Base-by-base conservation (phyloP, 225 moss, liverwort and hornwort genomes). In the Asterella californica region DNA sequence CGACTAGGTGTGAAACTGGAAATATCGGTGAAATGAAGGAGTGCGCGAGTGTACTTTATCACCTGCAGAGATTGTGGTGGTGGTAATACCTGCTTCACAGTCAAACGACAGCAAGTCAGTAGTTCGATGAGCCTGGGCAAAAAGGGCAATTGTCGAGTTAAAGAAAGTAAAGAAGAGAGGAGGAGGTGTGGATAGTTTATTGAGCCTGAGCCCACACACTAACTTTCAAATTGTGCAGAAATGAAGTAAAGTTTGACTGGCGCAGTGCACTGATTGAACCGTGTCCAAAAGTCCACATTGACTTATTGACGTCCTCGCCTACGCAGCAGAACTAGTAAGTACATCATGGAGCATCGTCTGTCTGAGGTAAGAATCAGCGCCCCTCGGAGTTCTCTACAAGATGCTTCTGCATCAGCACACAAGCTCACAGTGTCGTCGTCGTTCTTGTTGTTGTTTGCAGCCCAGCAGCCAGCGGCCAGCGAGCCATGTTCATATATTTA, bases 281-380 rank as follows among this genome's bases (percentile, higher is more conserved):
- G 50, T 50, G 36, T 75, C 57, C 57, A 75, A 57, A 75, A 59
- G 75, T 75, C 75, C 75, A 22, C 55, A 75, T 75, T 75, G 75
- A 75, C 75, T 75, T 36, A 25, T 57, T 37, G 30, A 42, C 57
- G 19, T 36, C 75, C 19, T 67, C n/a, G n/a, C 29, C 3, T 17
- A 11, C 52, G 12, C 52, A 12, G 12, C 52, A 52, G 14, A 1
- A 52, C 7, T 14, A 17, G 29, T 25, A 3, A 33, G 17, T 24
- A 27, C 72, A 72, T 74, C 74, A 32, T 74, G 74, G 54, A 75
- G 15, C 34, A 75, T 74, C 74, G 52, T 29, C 18, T 9, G 42
- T 18, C 9, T 36, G 55, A 75, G 72, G 49, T 15, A 49, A 37
- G 72, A 37, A 37, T 38, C 38, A 70, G 24, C 8, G 12, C 22